Evolutionary conservation across 2,329 filamentous ascomycete genomes (phyloP).

Genomic region (Epichloe scottii): DNA sequence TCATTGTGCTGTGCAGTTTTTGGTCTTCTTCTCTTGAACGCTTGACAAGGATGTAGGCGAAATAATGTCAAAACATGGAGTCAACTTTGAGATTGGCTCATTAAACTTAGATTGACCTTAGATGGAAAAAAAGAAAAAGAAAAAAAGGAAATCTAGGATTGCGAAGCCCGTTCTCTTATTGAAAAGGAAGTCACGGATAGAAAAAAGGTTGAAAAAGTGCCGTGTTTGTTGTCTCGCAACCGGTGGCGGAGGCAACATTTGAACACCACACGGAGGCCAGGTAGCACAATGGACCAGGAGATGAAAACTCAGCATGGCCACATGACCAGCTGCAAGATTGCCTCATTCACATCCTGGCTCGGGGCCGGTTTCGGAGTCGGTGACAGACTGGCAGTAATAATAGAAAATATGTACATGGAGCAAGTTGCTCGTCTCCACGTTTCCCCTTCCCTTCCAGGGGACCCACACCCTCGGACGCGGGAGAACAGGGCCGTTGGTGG

Average conservation of each 20-base stretch:
- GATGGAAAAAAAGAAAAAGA: too few species aligned
- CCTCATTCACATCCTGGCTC: slow-evolving; percentile 1
- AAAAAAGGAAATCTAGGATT: too few species aligned
- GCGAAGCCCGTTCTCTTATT: too few species aligned
- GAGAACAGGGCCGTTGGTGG: not conserved
- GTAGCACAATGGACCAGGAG: not conserved
- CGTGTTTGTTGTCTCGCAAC: not conserved
- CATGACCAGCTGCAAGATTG: slow-evolving; percentile 9
- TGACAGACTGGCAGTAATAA: not conserved
- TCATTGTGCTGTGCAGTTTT: too few species aligned
- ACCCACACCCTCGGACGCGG: not conserved
- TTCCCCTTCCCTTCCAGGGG: not conserved
- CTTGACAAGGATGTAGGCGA: too few species aligned
- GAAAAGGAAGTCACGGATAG: too few species aligned
- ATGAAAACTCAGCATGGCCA: slow-evolving; percentile 9
- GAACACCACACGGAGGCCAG: too few species aligned
- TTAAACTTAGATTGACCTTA: too few species aligned
- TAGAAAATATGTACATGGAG: too few species aligned
- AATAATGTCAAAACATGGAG: too few species aligned
- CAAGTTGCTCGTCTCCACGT: not conserved
- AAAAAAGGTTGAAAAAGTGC: not conserved
- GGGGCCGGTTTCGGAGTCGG: not conserved
- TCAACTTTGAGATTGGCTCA: too few species aligned
- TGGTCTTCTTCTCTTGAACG: too few species aligned
- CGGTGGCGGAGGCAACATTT: not conserved